Percentiles rank a stretch among this genome's conserved stretches.
phyloP scores from a whole-genome alignment of 2,329 filamentous ascomycete species.

The Sporothrix brunneoviolacea region DNA sequence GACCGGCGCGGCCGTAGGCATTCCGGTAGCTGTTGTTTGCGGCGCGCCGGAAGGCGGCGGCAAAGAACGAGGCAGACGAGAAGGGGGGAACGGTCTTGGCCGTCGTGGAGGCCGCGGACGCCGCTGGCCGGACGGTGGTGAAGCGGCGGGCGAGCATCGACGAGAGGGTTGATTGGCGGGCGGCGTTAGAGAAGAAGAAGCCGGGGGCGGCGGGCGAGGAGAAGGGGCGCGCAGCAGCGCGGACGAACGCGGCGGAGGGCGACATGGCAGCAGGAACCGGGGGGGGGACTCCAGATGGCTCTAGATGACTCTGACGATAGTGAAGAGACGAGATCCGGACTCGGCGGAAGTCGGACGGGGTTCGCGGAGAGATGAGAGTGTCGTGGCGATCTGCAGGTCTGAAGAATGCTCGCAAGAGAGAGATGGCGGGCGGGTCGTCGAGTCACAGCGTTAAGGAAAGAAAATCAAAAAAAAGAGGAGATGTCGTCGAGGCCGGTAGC shows the following conservation, averaged over 20 bases:
- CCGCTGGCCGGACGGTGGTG: conserved; percentile 10
- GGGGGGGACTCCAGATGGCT: not conserved
- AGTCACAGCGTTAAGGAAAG: too few species aligned
- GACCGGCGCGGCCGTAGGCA: conserved; percentile 35
- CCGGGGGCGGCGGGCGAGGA: conserved; percentile 42
- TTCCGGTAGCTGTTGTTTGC: conserved; percentile 31
- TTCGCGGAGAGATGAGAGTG: too few species aligned
- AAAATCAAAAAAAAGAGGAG: too few species aligned
- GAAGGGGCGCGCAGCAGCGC: conserved; percentile 46
- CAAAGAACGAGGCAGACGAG: conserved; percentile 31
- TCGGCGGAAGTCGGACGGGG: too few species aligned
- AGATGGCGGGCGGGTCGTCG: too few species aligned
- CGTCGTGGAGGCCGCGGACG: not conserved
- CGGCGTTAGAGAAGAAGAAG: conserved; percentile 40
- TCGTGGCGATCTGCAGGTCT: too few species aligned
- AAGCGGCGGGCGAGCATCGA: conserved; percentile 12
- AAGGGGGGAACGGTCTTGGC: conserved; percentile 2
- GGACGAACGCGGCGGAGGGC: conserved; percentile 43
- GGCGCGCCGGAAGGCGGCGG: conserved; percentile 43
- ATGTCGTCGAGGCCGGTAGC: too few species aligned
- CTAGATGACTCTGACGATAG: too few species aligned
- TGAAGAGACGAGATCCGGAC: too few species aligned
- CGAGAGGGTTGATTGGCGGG: not conserved
- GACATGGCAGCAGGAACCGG: conserved; percentile 30
- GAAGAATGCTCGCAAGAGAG: too few species aligned